A percentile compares a stretch with the other conserved stretches of the same genome.
Evolutionary conservation across 441 rosid species (phyloP).

Genomic region (Adansonia gregorii): DNA sequence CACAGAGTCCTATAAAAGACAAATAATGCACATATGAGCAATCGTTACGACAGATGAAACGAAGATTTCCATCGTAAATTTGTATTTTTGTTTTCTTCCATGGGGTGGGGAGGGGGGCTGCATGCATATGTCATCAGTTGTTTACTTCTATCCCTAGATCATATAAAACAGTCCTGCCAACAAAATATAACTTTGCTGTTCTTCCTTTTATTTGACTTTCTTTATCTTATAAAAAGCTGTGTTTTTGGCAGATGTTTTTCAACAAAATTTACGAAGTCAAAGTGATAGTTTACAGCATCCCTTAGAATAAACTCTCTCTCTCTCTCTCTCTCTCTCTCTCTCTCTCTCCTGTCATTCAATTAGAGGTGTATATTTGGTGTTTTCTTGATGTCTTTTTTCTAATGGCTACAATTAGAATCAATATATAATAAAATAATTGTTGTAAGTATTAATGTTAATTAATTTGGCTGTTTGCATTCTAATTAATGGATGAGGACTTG

Average conservation of each 20-base stretch:
- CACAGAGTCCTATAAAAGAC: not conserved
- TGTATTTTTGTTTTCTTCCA: not conserved
- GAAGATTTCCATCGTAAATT: not conserved
- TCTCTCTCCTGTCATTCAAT: not conserved
- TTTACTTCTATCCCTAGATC: not conserved
- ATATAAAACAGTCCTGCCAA: not conserved
- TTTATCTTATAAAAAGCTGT: not conserved
- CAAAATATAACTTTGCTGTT: not conserved
- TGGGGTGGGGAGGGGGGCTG: not conserved
- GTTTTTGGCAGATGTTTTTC: not conserved
- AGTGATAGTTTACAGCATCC: not conserved
- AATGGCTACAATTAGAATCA: no score
- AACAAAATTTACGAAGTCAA: not conserved
- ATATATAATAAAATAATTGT: no score
- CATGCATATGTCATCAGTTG: not conserved
- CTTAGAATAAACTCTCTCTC: not conserved
- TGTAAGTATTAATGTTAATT: no score
- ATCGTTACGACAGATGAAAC: not conserved
- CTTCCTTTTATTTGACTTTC: not conserved
- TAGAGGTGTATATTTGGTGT: not conserved
- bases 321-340: not conserved
- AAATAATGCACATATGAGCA: not conserved
- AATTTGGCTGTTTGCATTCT: no score
- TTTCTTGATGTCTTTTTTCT: not conserved
- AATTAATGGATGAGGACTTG: not conserved